Evolutionary conservation across 331 rosid genomes (phyloP), one percentile per base, ranked within the genome.

Genomic region (Malus hybrid): DNA sequence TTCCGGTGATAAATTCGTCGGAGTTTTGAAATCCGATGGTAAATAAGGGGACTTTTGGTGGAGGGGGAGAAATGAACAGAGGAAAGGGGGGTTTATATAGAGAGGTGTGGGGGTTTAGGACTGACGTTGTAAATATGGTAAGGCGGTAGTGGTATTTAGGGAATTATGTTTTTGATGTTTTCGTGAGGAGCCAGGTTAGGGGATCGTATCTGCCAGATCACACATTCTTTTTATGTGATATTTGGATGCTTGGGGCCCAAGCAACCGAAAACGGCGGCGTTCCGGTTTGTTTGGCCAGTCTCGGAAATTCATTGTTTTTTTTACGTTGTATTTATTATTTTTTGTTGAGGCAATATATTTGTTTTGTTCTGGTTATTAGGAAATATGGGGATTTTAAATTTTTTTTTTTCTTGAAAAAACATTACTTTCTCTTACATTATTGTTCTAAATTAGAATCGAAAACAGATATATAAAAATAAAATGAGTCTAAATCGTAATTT

Each of bases 131-230:
- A 68, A 81, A 76, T 76, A 67, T 1, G 63, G 15, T 13, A 13
- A 36, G 82, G 82, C 74, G 69, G 85, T 75, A 63, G 65, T 85
- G 86, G 70, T 67, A 72, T 72, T 56, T 39, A 10, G 2, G 83
- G 82, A 69, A 83, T 54, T n/a, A 27, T 5, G 2, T 20, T 8
- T 31, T 61, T 8, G 6, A 50, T 56, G 19, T 32, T 36, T 18
- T 33, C n/a, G 20, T 27, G 29, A 14, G 59, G 19, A 24, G 65
- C 39, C 52, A 55, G 63, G 52, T 27, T 29, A 2, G 5, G 62
- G 34, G 50, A 56, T 61, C 68, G 75, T 24, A 74, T 34, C 69
- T 52, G 56, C 55, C 73, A 28, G 76, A 52, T 69, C 5, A 62
- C 34, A 28, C 67, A 73, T 59, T 22, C 56, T 39, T n/a, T 57